phyloP scores from a whole-genome alignment of 176 grass and related monocot genomes.

The Hsuehochloa calcarea region DNA sequence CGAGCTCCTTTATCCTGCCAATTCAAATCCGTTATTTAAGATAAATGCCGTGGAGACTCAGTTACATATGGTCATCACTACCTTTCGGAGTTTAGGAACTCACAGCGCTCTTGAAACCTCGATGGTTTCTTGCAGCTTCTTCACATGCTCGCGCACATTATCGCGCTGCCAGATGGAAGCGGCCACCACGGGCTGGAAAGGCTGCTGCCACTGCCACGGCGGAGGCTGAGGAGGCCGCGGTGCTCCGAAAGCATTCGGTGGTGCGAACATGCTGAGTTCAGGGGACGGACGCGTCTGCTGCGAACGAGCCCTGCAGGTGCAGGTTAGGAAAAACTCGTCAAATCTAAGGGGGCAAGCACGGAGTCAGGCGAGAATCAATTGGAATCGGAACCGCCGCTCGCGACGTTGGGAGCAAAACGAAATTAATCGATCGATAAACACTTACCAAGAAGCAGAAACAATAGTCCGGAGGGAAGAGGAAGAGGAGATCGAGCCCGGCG shows the following conservation, averaged over 20 bases:
- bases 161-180: slow-evolving; percentile 52
- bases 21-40: neutral
- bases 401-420: too few species aligned
- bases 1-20: slow-evolving; percentile 67
- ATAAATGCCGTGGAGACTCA: neutral
- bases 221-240: neutral
- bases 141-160: slow-evolving; percentile 63
- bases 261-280: slow-evolving; percentile 19
- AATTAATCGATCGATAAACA: neutral
- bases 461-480: neutral
- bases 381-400: neutral
- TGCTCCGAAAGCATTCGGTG: slow-evolving; percentile 19
- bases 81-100: slow-evolving; percentile 12
- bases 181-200: slow-evolving; percentile 18
- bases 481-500: too few species aligned
- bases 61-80: neutral
- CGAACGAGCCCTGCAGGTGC: neutral
- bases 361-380: neutral
- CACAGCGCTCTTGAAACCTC: slow-evolving; percentile 53
- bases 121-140: slow-evolving; percentile 60
- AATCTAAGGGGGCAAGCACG: neutral
- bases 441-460: neutral
- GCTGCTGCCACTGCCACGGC: slow-evolving; percentile 29
- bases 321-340: neutral
- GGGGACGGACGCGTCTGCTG: neutral